Conservation (phyloP, 2,329 filamentous ascomycete species). For the Penicillium concentricum region DNA sequence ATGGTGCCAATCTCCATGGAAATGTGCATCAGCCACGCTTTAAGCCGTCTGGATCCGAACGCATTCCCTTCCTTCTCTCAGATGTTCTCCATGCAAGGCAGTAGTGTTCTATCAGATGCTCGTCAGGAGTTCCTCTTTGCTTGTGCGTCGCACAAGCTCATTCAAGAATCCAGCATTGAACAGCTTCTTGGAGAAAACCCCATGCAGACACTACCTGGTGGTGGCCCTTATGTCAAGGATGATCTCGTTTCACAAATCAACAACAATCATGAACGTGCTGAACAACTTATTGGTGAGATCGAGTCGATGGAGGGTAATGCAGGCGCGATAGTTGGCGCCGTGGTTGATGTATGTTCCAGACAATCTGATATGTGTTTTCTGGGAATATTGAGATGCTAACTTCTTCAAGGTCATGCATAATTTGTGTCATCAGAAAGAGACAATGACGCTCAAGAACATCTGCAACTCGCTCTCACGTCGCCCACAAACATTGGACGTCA, state of each 20-base stretch:
- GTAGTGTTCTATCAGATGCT: slow-evolving; percentile 63
- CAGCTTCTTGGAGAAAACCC: slow-evolving; percentile 79
- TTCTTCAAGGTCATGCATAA: slow-evolving; percentile 51
- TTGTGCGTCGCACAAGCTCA: slow-evolving; percentile 83
- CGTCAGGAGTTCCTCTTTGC: slow-evolving; percentile 84
- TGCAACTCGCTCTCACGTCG: slow-evolving; percentile 59
- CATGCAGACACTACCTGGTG: slow-evolving; percentile 72
- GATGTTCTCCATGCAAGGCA: slow-evolving; percentile 60
- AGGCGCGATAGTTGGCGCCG: slow-evolving; percentile 76
- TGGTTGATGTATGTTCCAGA: slow-evolving; percentile 60
- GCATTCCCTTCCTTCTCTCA: slow-evolving; percentile 65
- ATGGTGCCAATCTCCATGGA: slow-evolving; percentile 62
- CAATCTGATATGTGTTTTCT: background rate
- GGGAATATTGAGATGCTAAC: slow-evolving; percentile 3
- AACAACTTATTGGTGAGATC: slow-evolving; percentile 75
- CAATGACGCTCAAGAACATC: slow-evolving; percentile 61
- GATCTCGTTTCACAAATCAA: slow-evolving; percentile 75
- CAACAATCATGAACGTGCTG: slow-evolving; percentile 70
- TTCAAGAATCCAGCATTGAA: slow-evolving; percentile 74
- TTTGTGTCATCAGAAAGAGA: slow-evolving; percentile 60
- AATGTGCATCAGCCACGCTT: slow-evolving; percentile 63
- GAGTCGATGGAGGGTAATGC: slow-evolving; percentile 91
- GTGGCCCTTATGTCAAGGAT: slow-evolving; percentile 74
- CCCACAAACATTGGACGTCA: slow-evolving; percentile 57
- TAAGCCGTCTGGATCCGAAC: slow-evolving; percentile 62